Evolutionary conservation across 352 stramenopile species (phyloP), one percentile per base, ranked within the genome.

Genomic region (Phytophthora pisi): DNA sequence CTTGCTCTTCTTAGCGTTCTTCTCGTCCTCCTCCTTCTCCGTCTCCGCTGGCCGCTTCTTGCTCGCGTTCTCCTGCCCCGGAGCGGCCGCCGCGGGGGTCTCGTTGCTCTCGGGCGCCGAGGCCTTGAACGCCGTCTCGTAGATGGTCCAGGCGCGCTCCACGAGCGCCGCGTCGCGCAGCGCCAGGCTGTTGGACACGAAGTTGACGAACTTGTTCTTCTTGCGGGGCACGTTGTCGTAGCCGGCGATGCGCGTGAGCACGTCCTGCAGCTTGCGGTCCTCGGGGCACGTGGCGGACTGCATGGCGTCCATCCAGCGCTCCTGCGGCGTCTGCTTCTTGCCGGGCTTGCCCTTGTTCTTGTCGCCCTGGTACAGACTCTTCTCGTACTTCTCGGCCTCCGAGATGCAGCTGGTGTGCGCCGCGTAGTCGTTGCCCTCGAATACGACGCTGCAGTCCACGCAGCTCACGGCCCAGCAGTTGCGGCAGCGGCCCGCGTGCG

Each of bases 341-440:
- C 47, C 42, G 31, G 38, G 61, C 26, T 90, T 88, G 20, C 61
- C 61, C 20, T 70, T 77, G 61, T 93, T 86, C 40, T 55, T 73
- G 69, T 91, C 85, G 51, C 82, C 78, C 20, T 78, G 78, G 79
- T 94, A 98, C 47, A 98, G 61, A 60, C 76, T 81, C 57, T 92
- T 91, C 65, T 98, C 84, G 78, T 98, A 98, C 79, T 98, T 98
- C 63, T 98, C 86, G 15, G 93, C 94, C 71, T 98, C 94, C 6
- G 91, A 97, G 50, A 98, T 90, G 78, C 94, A 98, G 46, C 86
- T 96, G 57, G 86, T 96, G 77, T 98, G 94, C 31, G 81, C 73
- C 16, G 82, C 75, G 74, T 98, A 98, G 73, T 91, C 82, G 66
- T 96, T 89, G 57, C 90, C 91, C 52, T 96, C 72, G 76, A 97